Conservation (phyloP, 768 basidiomycete genomes). For the Rhodosporidiobolus odoratus region DNA sequence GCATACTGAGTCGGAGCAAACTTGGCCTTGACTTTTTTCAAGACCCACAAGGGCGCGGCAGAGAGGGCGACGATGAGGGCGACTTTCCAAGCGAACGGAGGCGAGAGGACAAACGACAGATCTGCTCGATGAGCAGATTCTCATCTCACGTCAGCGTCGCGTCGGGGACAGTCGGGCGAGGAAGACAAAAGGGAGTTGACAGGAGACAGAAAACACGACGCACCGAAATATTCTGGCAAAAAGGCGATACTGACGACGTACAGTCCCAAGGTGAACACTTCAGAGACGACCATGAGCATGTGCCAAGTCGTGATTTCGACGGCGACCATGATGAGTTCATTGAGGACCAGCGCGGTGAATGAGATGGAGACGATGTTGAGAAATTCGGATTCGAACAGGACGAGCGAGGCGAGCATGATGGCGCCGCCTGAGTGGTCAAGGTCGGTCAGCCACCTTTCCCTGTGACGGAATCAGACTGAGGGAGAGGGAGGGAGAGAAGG, state of each 20-base stretch:
- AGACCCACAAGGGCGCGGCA: conserved; percentile 80
- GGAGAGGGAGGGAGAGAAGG: neutral
- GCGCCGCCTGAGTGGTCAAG: conserved; percentile 63
- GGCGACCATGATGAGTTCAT: conserved; percentile 98
- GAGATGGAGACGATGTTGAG: conserved; percentile 97
- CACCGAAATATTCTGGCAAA: conserved; percentile 94
- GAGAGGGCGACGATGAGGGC: conserved; percentile 91
- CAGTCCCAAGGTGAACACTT: conserved; percentile 77
- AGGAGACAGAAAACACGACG: conserved; percentile 40
- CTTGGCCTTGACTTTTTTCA: conserved; percentile 78
- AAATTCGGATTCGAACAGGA: conserved; percentile 95
- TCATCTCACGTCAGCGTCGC: no score
- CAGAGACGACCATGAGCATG: conserved; percentile 86
- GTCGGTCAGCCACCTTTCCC: neutral
- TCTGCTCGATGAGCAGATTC: conserved; percentile 53
- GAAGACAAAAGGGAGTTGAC: neutral
- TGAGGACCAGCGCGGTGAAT: conserved; percentile 88
- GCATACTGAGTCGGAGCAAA: conserved; percentile 88
- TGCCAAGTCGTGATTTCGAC: conserved; percentile 99
- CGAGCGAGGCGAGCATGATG: conserved; percentile 96
- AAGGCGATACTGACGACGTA: conserved; percentile 89
- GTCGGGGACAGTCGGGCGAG: no score
- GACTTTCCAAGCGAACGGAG: conserved; percentile 88
- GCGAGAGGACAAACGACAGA: conserved; percentile 81
- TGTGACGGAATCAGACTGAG: neutral